Conservation (phyloP, 129 eudicot genomes). For the Centaurea solstitialis region DNA sequence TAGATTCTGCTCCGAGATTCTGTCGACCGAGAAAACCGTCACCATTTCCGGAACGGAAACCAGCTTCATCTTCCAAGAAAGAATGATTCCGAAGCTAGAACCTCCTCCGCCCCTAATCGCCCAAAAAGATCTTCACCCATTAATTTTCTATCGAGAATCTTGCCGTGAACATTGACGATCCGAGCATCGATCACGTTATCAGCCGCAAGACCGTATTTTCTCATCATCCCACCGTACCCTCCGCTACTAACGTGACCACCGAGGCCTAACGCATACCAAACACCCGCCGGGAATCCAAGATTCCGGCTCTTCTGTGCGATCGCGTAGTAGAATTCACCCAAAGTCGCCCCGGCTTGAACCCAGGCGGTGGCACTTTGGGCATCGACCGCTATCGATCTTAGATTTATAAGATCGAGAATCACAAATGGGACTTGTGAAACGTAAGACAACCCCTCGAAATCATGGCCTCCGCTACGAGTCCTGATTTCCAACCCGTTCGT, state of each 20-base stretch:
- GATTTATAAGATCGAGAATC: slow-evolving; percentile 36
- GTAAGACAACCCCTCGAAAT: slow-evolving; percentile 39
- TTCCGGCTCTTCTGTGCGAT: slow-evolving; percentile 25
- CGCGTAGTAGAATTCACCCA: slow-evolving; percentile 40
- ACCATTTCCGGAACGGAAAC: slow-evolving; percentile 52
- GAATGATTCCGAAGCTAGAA: slow-evolving; percentile 57
- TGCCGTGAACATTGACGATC: slow-evolving; percentile 29
- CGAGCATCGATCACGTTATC: slow-evolving; percentile 43
- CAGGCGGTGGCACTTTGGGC: slow-evolving; percentile 34
- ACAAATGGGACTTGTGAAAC: slow-evolving; percentile 38
- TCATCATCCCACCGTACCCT: slow-evolving; percentile 39
- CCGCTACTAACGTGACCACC: slow-evolving; percentile 40
- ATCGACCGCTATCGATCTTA: slow-evolving; percentile 35
- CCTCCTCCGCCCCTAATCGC: slow-evolving; percentile 69
- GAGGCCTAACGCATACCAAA: slow-evolving; percentile 35
- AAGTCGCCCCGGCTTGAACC: slow-evolving; percentile 48
- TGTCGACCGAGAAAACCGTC: slow-evolving; percentile 38
- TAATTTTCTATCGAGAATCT: slow-evolving; percentile 35
- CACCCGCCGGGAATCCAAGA: slow-evolving; percentile 45
- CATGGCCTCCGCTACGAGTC: slow-evolving; percentile 43
- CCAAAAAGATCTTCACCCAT: slow-evolving; percentile 47
- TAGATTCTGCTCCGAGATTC: slow-evolving; percentile 41
- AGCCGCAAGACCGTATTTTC: slow-evolving; percentile 40
- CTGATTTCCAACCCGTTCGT: slow-evolving; percentile 30
- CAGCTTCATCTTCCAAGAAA: slow-evolving; percentile 55